Base-by-base conservation (phyloP, 306 rosid genomes). In the Vicia faba region DNA sequence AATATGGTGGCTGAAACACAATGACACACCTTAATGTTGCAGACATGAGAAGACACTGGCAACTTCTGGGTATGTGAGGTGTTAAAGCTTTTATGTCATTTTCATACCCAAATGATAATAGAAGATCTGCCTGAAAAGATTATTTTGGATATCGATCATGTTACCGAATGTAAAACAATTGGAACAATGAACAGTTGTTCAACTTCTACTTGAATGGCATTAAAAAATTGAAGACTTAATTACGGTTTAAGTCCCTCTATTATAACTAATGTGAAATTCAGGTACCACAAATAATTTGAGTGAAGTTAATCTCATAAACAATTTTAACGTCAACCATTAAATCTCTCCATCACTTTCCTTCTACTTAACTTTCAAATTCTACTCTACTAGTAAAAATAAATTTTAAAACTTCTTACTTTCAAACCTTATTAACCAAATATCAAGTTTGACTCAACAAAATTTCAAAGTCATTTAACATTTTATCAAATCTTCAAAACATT, bases 21-120 rank as follows among this genome's bases (percentile, higher is more conserved):
- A 66, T 56, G 84, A 74, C 85, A 63, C 33, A 93, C 99, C 96
- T 93, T 77, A 96, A 71, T 68, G 97, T 90, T 67, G 98, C 98
- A 11, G 98, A 89, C 98, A 93, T 93, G 15, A 93, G 90, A 83
- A 93, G 96, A 69, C 95, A 93, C 68, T 93, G 99, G 77, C 99
- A 93, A 66, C 84, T 70, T 78, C 91, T 84, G 41, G 97, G 99
- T 54, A 88, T 56, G 23, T 93, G 91, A 74, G 91, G 80, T 57
- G 90, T 75, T 63, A 93, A 74, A 68, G 95, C 84, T 82, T 89
- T 89, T 77, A 93, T 80, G 69, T 93, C 99, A 65, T 82, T 79
- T 83, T 93, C 97, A 55, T 90, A 89, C 40, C 99, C 99, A 43
- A 82, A 88, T 63, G 99, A 93, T 75, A 93, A 72, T 38, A 93